A percentile compares a stretch with the other conserved stretches of the same genome.
phyloP scores from a whole-genome alignment of 441 rosid genomes.

The Hypseocharis bilobata region DNA sequence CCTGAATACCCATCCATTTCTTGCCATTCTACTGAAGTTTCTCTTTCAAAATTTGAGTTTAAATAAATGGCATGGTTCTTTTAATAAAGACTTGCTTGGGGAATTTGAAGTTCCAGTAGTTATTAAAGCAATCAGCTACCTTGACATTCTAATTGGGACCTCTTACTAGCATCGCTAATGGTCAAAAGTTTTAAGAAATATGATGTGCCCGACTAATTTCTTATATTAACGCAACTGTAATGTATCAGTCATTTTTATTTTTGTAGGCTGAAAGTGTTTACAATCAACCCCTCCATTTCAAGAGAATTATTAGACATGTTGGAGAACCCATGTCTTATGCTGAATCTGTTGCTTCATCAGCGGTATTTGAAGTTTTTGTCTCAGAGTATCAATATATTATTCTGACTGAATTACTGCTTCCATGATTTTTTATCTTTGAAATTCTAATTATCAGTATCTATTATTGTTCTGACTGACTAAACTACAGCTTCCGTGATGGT shows the following conservation, averaged over 20 bases:
- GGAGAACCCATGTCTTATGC: slow-evolving; percentile 28
- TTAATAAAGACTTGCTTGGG: not conserved
- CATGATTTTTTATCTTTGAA: no score
- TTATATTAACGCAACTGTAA: not conserved
- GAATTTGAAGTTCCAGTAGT: not conserved
- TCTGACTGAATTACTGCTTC: no score
- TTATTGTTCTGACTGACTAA: not conserved
- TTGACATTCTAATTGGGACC: not conserved
- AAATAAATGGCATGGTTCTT: not conserved
- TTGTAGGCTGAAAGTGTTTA: slow-evolving; percentile 27
- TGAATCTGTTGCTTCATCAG: slow-evolving; percentile 27
- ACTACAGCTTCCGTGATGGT: not conserved
- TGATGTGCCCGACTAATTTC: no score
- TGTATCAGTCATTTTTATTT: not conserved
- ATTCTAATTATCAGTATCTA: no score
- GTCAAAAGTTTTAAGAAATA: not conserved
- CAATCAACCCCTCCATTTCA: slow-evolving; percentile 23
- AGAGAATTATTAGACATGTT: slow-evolving; percentile 17
- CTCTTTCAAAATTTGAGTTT: not conserved
- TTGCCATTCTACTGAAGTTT: not conserved
- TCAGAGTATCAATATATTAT: not conserved
- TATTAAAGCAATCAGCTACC: not conserved
- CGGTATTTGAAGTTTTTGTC: slow-evolving; percentile 12
- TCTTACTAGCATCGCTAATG: not conserved
- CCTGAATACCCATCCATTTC: not conserved